These are phyloP conservation scores for Avena eriantha DNA, from an alignment of 176 grass and related monocot genomes.

Conservation along the genomic window DNA sequence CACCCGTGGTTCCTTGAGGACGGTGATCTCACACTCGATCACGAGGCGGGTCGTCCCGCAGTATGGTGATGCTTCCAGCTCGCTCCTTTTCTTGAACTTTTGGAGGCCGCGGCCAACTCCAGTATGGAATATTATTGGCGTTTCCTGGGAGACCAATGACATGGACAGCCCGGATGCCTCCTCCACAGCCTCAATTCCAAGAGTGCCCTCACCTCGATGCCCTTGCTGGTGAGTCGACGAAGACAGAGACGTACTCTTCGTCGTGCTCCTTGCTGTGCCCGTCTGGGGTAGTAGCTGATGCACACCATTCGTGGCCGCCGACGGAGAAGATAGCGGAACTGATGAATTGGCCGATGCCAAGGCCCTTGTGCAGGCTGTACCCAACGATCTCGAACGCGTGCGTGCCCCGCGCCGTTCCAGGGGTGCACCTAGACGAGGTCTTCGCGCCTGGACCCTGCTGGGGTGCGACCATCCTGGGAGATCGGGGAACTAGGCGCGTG, in stretches of 20 bases:
- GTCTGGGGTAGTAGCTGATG: not conserved
- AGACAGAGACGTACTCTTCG: not conserved
- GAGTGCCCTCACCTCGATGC: not conserved
- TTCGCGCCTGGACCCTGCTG: not conserved
- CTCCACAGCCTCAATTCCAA: not conserved
- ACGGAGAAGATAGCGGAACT: not conserved
- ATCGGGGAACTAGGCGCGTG: not conserved
- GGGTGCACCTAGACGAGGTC: not conserved
- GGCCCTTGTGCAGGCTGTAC: not conserved
- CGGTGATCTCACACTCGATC: not conserved
- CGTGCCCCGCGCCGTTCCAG: not conserved
- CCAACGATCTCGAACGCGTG: not conserved
- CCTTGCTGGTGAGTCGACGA: not conserved
- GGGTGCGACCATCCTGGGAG: not conserved
- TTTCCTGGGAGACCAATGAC: not conserved
- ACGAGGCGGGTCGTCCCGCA: not conserved
- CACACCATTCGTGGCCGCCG: not conserved
- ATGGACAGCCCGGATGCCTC: not conserved
- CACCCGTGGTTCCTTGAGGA: not conserved
- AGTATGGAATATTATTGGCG: not conserved
- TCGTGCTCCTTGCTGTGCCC: not conserved
- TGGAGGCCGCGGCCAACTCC: no score
- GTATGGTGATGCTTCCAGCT: not conserved
- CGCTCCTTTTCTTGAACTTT: not conserved
- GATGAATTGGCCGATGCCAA: not conserved